phyloP scores from a whole-genome alignment of 2,329 filamentous ascomycete species.

The Zymoseptoria ardabiliae region DNA sequence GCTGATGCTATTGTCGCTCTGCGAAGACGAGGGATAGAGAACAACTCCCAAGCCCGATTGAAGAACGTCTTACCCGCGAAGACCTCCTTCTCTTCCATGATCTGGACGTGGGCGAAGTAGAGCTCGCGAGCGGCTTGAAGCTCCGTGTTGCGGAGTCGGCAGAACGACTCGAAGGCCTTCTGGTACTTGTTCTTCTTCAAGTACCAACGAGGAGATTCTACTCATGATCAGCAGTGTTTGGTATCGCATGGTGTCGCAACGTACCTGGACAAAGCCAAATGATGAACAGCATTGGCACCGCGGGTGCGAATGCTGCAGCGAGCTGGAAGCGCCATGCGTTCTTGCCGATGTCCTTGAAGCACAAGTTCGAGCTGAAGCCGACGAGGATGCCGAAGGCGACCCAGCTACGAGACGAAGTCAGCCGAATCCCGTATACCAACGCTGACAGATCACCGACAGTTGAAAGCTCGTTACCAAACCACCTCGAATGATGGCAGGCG shows the following conservation, averaged over 20 bases:
- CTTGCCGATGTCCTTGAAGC: conserved; percentile 46
- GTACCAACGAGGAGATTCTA: conserved; percentile 23
- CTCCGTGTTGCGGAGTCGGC: conserved; percentile 23
- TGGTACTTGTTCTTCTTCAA: conserved; percentile 19
- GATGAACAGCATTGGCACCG: conserved; percentile 51
- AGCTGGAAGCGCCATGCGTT: conserved; percentile 56
- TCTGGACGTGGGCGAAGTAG: conserved; percentile 22
- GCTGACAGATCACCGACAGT: conserved; percentile 36
- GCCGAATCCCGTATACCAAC: conserved; percentile 57
- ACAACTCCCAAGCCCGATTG: conserved; percentile 14
- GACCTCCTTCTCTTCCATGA: conserved; percentile 21
- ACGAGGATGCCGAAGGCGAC: conserved; percentile 56
- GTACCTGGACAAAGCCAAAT: conserved; percentile 41
- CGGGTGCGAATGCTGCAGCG: conserved; percentile 58
- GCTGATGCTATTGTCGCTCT: conserved; percentile 17
- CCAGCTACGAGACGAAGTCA: conserved; percentile 43
- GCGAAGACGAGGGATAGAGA: conserved; percentile 20
- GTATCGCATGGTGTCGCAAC: too few species aligned
- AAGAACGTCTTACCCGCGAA: conserved; percentile 7
- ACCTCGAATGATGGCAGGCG: conserved; percentile 42
- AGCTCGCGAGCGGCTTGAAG: conserved; percentile 27
- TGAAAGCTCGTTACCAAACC: conserved; percentile 29
- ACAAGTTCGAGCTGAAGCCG: conserved; percentile 53
- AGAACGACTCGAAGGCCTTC: conserved; percentile 40
- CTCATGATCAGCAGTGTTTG: not conserved